Conservation (phyloP, 148 eudicot species). For the Dianthus caryophyllus region DNA sequence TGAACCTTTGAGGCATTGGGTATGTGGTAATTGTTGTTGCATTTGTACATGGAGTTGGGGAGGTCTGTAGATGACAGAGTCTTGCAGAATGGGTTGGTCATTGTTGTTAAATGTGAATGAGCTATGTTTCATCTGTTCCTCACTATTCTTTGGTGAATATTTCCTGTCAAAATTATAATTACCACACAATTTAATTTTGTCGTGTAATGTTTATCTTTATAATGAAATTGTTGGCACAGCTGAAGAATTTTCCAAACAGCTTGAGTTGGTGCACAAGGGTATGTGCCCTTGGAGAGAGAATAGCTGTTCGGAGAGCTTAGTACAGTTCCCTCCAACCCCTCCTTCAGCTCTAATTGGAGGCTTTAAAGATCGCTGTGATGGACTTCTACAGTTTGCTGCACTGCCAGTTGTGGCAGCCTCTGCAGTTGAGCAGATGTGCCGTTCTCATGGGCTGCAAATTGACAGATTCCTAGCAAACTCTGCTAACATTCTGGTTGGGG, state of each 20-base stretch:
- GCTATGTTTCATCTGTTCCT: neutral
- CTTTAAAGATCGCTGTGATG: slow-evolving; percentile 97
- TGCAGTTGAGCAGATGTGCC: slow-evolving; percentile 71
- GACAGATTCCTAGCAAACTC: slow-evolving; percentile 69
- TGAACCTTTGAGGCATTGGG: neutral
- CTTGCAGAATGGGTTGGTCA: neutral
- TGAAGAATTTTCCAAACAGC: slow-evolving; percentile 72
- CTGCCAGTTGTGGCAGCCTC: slow-evolving; percentile 85
- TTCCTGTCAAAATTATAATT: neutral
- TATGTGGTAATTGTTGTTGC: neutral
- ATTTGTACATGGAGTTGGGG: neutral
- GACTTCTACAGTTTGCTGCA: slow-evolving; percentile 77
- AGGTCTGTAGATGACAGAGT: neutral
- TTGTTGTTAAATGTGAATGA: neutral
- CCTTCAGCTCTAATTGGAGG: slow-evolving; percentile 94
- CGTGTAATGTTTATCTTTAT: slow-evolving; percentile 8
- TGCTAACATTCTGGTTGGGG: slow-evolving; percentile 43
- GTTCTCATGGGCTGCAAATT: slow-evolving; percentile 65
- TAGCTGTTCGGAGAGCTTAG: slow-evolving; percentile 90
- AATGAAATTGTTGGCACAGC: slow-evolving; percentile 54
- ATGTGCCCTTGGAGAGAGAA: slow-evolving; percentile 95
- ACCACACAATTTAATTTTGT: neutral
- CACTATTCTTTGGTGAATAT: neutral
- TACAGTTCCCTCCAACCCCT: slow-evolving; percentile 96
- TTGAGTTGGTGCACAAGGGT: slow-evolving; percentile 67